phyloP scores from a whole-genome alignment of 176 grass and related monocot species.

The Puya raimondii region DNA sequence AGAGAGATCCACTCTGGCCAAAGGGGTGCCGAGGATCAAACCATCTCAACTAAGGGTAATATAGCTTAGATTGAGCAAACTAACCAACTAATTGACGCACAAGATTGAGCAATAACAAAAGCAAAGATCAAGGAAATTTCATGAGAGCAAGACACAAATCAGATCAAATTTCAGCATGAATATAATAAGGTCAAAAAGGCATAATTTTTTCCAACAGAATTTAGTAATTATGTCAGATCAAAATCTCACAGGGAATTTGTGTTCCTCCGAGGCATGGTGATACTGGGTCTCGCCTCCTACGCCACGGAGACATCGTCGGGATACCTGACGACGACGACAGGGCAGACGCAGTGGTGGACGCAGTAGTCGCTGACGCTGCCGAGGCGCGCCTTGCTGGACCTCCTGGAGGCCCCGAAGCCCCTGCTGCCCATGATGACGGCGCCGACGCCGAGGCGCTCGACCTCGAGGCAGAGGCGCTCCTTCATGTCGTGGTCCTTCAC shows the following conservation, averaged over 20 bases:
- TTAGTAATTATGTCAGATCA: neutral
- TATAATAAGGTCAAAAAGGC: neutral
- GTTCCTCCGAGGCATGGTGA: conserved; percentile 42
- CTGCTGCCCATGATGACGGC: conserved; percentile 95
- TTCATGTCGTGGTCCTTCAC: conserved; percentile 99
- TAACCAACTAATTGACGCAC: too few species aligned
- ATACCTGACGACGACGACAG: conserved; percentile 67
- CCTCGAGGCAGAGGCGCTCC: conserved; percentile 88
- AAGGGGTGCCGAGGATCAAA: too few species aligned
- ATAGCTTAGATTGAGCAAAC: too few species aligned
- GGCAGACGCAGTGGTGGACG: conserved; percentile 89
- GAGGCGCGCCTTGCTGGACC: conserved; percentile 48
- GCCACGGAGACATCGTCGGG: conserved; percentile 38
- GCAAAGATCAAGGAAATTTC: too few species aligned
- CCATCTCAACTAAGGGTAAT: too few species aligned
- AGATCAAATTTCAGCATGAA: neutral
- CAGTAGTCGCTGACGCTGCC: conserved; percentile 94
- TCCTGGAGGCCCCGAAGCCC: conserved; percentile 72
- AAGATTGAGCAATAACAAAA: too few species aligned
- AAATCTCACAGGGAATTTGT: conserved; percentile 19
- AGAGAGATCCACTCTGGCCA: too few species aligned
- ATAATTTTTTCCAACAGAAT: neutral
- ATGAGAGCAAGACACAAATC: too few species aligned
- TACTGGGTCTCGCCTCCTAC: conserved; percentile 48
- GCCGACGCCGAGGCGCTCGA: conserved; percentile 63